phyloP scores from a whole-genome alignment of 331 rosid genomes.

The Saraca asoca region DNA sequence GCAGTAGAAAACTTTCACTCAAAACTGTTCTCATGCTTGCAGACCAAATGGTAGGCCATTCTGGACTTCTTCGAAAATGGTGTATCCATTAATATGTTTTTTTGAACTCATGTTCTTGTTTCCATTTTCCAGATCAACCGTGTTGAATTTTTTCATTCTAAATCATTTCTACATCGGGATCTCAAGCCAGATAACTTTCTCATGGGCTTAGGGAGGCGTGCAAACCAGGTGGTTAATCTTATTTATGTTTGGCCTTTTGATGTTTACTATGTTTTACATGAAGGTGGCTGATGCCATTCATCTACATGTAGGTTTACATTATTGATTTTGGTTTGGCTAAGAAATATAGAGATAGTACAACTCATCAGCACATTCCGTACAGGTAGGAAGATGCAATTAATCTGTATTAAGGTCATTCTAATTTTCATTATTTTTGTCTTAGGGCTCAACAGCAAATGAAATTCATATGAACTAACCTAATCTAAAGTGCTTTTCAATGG shows the following conservation, averaged over 20 bases:
- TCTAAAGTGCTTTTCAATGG: slow-evolving; percentile 8
- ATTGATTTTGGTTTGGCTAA: slow-evolving; percentile 99
- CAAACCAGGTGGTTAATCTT: slow-evolving; percentile 72
- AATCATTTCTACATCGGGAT: slow-evolving; percentile 95
- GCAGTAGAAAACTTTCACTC: slow-evolving; percentile 90
- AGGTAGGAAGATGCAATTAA: slow-evolving; percentile 54
- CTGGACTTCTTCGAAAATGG: slow-evolving; percentile 2
- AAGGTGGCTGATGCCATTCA: slow-evolving; percentile 33
- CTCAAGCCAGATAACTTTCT: slow-evolving; percentile 98
- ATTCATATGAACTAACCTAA: slow-evolving; percentile 1
- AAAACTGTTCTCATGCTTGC: slow-evolving; percentile 99
- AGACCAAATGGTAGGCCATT: slow-evolving; percentile 83
- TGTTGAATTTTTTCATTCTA: slow-evolving; percentile 89
- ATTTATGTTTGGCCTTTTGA: slow-evolving; percentile 26
- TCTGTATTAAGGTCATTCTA: slow-evolving; percentile 5
- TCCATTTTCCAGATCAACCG: slow-evolving; percentile 71
- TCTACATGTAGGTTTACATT: slow-evolving; percentile 68
- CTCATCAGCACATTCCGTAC: slow-evolving; percentile 98
- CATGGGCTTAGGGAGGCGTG: slow-evolving; percentile 99
- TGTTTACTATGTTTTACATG: slow-evolving; percentile 13
- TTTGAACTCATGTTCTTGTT: neutral
- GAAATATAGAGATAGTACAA: slow-evolving; percentile 91
- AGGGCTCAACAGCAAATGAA: slow-evolving; percentile 5
- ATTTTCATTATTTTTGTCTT: slow-evolving; percentile 28
- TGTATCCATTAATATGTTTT: neutral